Percentiles rank a stretch among this genome's conserved stretches.
phyloP scores from a whole-genome alignment of 208 protist genomes.

The Willaertia magna region DNA sequence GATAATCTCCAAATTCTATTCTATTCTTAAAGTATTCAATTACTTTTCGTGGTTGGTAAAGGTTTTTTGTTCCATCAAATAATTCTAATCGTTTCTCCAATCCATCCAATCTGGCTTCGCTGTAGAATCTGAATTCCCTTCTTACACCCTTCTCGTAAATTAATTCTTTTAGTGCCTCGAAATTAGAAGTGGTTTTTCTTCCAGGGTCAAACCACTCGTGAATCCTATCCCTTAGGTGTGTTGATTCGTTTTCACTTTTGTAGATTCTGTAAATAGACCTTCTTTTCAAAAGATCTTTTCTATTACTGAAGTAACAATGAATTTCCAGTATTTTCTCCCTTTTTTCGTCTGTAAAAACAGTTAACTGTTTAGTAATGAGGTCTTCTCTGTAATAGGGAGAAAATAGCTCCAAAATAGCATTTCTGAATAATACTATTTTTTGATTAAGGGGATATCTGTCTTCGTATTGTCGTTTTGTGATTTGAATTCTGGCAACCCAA shows the following conservation, averaged over 20 bases:
- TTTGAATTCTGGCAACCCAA: constrained; percentile 52
- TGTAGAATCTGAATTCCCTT: background rate
- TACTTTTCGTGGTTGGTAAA: background rate
- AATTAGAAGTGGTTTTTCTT: background rate
- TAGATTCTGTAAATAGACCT: background rate
- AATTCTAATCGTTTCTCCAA: background rate
- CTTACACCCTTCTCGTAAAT: background rate
- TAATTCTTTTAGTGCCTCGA: background rate
- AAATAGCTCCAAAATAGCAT: constrained; percentile 31
- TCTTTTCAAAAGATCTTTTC: background rate
- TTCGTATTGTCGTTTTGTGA: constrained; percentile 58
- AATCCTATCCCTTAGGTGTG: background rate
- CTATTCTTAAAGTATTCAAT: background rate
- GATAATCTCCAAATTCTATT: background rate
- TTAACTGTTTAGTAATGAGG: background rate
- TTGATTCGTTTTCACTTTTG: background rate
- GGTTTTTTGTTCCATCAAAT: background rate
- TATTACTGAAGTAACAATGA: background rate
- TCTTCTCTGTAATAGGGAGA: background rate
- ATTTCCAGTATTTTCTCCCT: background rate
- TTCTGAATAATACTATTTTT: constrained; percentile 52
- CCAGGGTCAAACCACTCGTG: constrained; percentile 8
- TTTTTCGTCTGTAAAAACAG: background rate
- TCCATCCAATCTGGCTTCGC: background rate
- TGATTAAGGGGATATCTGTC: constrained; percentile 50